A percentile compares a stretch with the other conserved stretches of the same genome.
Evolutionary conservation across 2,329 filamentous ascomycete genomes (phyloP).

Genomic region (Aspergillus brasiliensis): DNA sequence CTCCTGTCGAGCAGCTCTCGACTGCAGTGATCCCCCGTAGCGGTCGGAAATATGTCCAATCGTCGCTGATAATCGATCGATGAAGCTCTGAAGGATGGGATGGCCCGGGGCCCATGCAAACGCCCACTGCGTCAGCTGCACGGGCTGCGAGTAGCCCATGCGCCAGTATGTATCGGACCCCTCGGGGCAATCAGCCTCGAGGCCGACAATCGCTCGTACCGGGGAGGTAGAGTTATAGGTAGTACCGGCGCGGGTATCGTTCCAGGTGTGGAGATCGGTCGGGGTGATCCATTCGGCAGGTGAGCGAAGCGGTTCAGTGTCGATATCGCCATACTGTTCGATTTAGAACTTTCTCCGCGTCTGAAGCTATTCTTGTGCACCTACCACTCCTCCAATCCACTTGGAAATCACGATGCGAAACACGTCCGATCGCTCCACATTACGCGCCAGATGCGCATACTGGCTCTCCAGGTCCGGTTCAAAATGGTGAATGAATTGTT

Average conservation of each 20-base stretch:
- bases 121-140: slow-evolving; percentile 39
- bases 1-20: slow-evolving; percentile 16
- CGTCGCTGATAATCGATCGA: slow-evolving; percentile 22
- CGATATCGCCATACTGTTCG: slow-evolving; percentile 35
- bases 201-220: slow-evolving; percentile 31
- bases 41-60: background rate
- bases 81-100: slow-evolving; percentile 30
- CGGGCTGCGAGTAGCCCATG: slow-evolving; percentile 36
- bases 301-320: slow-evolving; percentile 31
- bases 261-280: slow-evolving; percentile 30
- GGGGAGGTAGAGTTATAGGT: slow-evolving; percentile 24
- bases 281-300: slow-evolving; percentile 31
- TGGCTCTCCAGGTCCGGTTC: slow-evolving; percentile 26
- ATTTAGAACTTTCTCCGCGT: background rate
- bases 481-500: slow-evolving; percentile 28
- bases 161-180: slow-evolving; percentile 33
- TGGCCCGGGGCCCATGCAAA: slow-evolving; percentile 32
- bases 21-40: background rate
- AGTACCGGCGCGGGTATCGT: slow-evolving; percentile 26
- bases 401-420: slow-evolving; percentile 36
- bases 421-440: slow-evolving; percentile 35
- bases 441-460: slow-evolving; percentile 26
- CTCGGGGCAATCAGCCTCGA: slow-evolving; percentile 35
- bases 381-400: slow-evolving; percentile 27
- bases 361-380: background rate